A percentile compares a stretch with the other conserved stretches of the same genome.
phyloP scores from a whole-genome alignment of 2,329 filamentous ascomycete genomes.

The Exophiala xenobiotica region DNA sequence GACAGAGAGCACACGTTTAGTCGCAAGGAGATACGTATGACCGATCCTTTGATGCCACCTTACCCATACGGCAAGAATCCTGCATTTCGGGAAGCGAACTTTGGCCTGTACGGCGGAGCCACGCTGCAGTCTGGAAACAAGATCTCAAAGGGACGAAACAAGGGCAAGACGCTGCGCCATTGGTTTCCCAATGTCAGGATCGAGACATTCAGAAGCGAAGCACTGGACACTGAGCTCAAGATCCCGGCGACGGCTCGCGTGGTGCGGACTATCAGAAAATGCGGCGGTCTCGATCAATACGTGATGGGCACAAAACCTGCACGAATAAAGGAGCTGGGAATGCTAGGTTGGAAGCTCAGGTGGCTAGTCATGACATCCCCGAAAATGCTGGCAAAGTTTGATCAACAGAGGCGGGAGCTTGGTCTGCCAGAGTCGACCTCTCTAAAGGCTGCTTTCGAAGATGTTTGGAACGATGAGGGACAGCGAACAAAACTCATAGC shows the following conservation, averaged over 20 bases:
- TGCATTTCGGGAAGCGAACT: slow-evolving; percentile 47
- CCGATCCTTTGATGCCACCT: slow-evolving; percentile 39
- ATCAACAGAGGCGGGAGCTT: slow-evolving; percentile 61
- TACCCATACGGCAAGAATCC: slow-evolving; percentile 48
- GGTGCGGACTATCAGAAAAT: slow-evolving; percentile 67
- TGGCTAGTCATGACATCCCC: slow-evolving; percentile 85
- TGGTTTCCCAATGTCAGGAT: slow-evolving; percentile 52
- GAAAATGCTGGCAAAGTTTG: slow-evolving; percentile 65
- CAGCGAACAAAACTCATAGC: slow-evolving; percentile 42
- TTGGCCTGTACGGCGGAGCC: slow-evolving; percentile 48
- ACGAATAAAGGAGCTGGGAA: slow-evolving; percentile 80
- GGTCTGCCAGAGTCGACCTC: slow-evolving; percentile 58
- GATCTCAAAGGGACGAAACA: slow-evolving; percentile 49
- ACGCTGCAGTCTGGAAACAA: slow-evolving; percentile 52
- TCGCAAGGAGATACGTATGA: slow-evolving; percentile 15
- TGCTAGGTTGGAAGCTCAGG: slow-evolving; percentile 84
- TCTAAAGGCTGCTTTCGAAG: slow-evolving; percentile 36
- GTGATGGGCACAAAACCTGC: slow-evolving; percentile 75
- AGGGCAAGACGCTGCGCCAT: slow-evolving; percentile 49
- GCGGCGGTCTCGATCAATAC: slow-evolving; percentile 89
- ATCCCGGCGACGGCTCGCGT: slow-evolving; percentile 49
- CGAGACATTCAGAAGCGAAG: slow-evolving; percentile 48
- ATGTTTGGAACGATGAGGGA: slow-evolving; percentile 45
- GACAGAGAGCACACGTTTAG: slow-evolving; percentile 25
- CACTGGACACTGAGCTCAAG: slow-evolving; percentile 43